Evolutionary conservation across 805 yeast species (phyloP), one percentile per base, ranked within the genome.

Genomic region (Ascoidea rubescens): DNA sequence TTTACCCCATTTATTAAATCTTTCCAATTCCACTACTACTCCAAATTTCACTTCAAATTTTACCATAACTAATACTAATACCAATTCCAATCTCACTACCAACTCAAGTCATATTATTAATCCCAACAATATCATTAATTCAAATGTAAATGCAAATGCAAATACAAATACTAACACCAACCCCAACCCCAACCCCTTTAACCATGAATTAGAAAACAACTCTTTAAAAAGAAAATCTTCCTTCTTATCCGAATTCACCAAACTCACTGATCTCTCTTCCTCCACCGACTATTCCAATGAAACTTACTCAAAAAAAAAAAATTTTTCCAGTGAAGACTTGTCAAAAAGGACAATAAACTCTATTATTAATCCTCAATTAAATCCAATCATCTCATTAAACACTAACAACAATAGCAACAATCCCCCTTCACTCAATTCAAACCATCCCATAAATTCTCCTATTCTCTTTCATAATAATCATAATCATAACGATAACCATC

Each of bases 161-260:
- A n/a, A 45, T 12, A 31, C 21, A 21, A 46, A 50, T 50, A 43
- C 30, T 14, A 52, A 42, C 56, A 54, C 33, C 57, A 53, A 45
- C 62, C 55, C 45, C 51, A 47, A 14, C 62, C 54, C 48, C 57
- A 48, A 32, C 49, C 37, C 28, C 51, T 47, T 32, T 49, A 31
- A 6, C 31, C 31, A 10, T 59, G 54, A 48, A 63, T 59, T n/a
- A 62, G 60, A 47, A 59, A 55, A 28, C 64, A 59, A 47, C 55
- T 56, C 21, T 44, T 42, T 55, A 54, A 33, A 56, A 54, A 32
- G 55, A 56, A 33, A 53, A 47, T 5, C 58, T 55, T 33, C 53
- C 51, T 12, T 32, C n/a, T 30, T 21, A 21, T 17, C 16, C 5
- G 16, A 32, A 47, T 45, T 16, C 32, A 30, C 33, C 16, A 30